Percentiles rank a stretch among this genome's conserved stretches.
phyloP scores from a whole-genome alignment of 345 rosid genomes.

The Acer saccharum region DNA sequence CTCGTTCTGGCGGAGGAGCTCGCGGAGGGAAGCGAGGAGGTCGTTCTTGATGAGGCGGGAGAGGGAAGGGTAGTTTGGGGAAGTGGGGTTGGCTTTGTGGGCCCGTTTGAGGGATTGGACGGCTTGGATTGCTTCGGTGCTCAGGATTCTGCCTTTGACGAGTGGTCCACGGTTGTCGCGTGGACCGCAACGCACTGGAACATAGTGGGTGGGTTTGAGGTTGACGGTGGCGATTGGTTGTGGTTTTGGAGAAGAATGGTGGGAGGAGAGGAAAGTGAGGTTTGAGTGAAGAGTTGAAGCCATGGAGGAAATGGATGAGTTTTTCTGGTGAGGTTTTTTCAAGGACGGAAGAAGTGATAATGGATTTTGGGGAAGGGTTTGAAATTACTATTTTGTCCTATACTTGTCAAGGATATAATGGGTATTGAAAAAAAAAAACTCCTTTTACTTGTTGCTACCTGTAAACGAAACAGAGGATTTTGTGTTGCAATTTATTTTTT shows the following conservation, averaged over 20 bases:
- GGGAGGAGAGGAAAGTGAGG: slow-evolving; percentile 21
- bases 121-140: slow-evolving; percentile 92
- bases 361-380: neutral
- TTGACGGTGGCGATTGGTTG: slow-evolving; percentile 9
- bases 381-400: neutral
- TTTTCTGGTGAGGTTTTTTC: neutral
- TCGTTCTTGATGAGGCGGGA: slow-evolving; percentile 77
- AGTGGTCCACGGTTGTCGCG: slow-evolving; percentile 86
- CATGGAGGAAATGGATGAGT: neutral
- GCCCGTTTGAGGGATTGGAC: slow-evolving; percentile 83
- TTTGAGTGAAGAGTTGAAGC: slow-evolving; percentile 28
- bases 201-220: neutral
- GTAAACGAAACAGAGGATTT: too few relatives aligned
- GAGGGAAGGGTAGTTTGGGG: slow-evolving; percentile 52
- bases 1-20: slow-evolving; percentile 84
- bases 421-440: too few relatives aligned
- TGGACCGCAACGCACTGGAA: slow-evolving; percentile 59
- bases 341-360: too few relatives aligned
- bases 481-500: too few relatives aligned
- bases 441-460: too few relatives aligned
- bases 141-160: slow-evolving; percentile 76
- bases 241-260: slow-evolving; percentile 17
- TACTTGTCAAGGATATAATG: neutral
- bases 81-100: slow-evolving; percentile 30
- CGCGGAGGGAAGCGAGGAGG: slow-evolving; percentile 63